Percentiles rank a stretch among this genome's conserved stretches.
Conservation (phyloP, 345 rosid species). For the Citrus medica region DNA sequence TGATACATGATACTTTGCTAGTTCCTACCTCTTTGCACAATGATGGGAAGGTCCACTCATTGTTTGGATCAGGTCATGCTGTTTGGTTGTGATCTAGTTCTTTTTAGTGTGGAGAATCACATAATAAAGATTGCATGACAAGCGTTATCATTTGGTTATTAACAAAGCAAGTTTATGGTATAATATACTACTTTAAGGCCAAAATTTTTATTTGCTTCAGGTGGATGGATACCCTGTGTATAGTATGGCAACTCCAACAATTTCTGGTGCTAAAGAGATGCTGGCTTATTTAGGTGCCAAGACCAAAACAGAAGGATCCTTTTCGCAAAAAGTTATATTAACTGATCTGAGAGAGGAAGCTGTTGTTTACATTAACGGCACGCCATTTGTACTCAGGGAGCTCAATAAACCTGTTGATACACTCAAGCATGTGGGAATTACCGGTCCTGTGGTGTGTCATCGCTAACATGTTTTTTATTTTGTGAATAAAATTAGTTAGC, state of each 20-base stretch:
- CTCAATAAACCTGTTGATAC: constrained; percentile 88
- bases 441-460: constrained; percentile 73
- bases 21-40: not conserved
- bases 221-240: constrained; percentile 90
- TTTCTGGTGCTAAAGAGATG: constrained; percentile 84
- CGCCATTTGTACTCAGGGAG: constrained; percentile 89
- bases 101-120: not conserved
- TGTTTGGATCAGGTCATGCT: not conserved
- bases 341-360: constrained; percentile 96
- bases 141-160: not conserved
- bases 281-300: constrained; percentile 73
- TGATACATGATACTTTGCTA: not conserved
- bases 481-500: not conserved
- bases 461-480: constrained; percentile 9
- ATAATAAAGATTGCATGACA: not conserved
- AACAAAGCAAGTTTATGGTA: not conserved
- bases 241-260: constrained; percentile 98
- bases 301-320: constrained; percentile 46
- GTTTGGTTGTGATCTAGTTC: not conserved
- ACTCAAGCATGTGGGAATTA: constrained; percentile 89
- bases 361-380: constrained; percentile 86
- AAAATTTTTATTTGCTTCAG: constrained; percentile 36
- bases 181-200: not conserved
- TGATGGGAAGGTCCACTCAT: not conserved
- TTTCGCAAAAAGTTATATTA: constrained; percentile 50